Evolutionary conservation across 352 stramenopile genomes (phyloP).

Genomic region (Phytophthora ohioensis): DNA sequence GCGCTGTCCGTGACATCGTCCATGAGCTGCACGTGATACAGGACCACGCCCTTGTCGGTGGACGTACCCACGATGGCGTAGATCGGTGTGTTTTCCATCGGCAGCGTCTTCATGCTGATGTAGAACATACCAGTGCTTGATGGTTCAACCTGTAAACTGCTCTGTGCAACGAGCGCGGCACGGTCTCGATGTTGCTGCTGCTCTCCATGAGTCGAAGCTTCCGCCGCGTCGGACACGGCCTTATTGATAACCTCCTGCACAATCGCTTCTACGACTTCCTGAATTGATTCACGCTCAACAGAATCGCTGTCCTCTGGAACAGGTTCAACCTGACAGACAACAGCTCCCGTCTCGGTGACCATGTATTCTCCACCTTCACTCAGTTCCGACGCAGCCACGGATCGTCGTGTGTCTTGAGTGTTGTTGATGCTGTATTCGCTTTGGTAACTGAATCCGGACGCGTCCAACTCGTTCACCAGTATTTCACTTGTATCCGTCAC

Average conservation of each 20-base stretch:
- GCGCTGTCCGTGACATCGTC: constrained; percentile 35
- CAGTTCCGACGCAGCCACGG: constrained; percentile 18
- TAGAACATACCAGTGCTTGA: constrained; percentile 26
- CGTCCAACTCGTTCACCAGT: constrained; percentile 33
- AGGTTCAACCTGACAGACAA: constrained; percentile 18
- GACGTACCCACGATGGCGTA: constrained; percentile 49
- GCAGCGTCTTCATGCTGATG: constrained; percentile 24
- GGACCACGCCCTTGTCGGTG: constrained; percentile 42
- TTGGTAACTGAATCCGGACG: constrained; percentile 21
- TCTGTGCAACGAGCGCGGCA: constrained; percentile 11
- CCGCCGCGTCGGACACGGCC: constrained; percentile 17
- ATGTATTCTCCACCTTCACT: constrained; percentile 40
- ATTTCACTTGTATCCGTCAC: constrained; percentile 29
- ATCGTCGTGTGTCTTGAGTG: constrained; percentile 20
- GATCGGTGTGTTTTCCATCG: constrained; percentile 16
- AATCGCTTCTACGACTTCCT: constrained; percentile 26
- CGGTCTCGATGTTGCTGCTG: constrained; percentile 10
- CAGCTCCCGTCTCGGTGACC: constrained; percentile 35
- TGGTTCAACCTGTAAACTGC: constrained; percentile 35
- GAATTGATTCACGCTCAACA: constrained; percentile 24
- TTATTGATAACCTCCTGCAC: constrained; percentile 32
- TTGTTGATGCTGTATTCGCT: constrained; percentile 26
- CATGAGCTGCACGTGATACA: constrained; percentile 54
- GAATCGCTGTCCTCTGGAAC: constrained; percentile 7
- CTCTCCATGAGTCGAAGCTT: neutral